Conservation (phyloP, 352 stramenopile genomes). For the Globisporangium emineosum region DNA sequence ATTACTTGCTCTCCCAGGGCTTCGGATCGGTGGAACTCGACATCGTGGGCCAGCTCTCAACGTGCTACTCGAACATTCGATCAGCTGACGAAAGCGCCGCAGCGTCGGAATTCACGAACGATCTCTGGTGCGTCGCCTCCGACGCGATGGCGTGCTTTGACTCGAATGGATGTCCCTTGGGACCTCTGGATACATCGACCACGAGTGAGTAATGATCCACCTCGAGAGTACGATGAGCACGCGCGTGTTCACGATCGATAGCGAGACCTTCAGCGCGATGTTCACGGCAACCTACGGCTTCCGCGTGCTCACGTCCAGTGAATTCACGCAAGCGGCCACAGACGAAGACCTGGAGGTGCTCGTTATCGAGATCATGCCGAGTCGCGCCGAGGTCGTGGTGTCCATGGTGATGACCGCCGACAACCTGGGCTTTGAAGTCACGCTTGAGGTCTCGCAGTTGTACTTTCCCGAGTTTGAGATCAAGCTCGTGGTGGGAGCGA, state of each 20-base stretch:
- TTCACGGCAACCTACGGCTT: slow-evolving; percentile 23
- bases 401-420: not conserved
- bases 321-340: slow-evolving; percentile 10
- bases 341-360: slow-evolving; percentile 11
- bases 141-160: slow-evolving; percentile 25
- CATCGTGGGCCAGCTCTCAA: not conserved
- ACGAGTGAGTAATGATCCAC: slow-evolving; percentile 18
- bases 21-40: not conserved
- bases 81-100: not conserved
- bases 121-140: slow-evolving; percentile 22
- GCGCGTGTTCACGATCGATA: slow-evolving; percentile 11
- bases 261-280: slow-evolving; percentile 9
- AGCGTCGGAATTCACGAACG: slow-evolving; percentile 6
- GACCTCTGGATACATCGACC: slow-evolving; percentile 13
- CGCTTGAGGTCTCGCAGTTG: slow-evolving; percentile 8
- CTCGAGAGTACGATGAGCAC: slow-evolving; percentile 3
- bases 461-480: slow-evolving; percentile 10
- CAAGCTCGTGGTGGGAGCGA: not conserved
- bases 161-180: slow-evolving; percentile 19
- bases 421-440: slow-evolving; percentile 7
- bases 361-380: slow-evolving; percentile 17
- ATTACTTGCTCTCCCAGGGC: not conserved
- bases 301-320: slow-evolving; percentile 7
- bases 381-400: not conserved
- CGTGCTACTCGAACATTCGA: not conserved